Conservation (phyloP, 768 basidiomycete genomes). For the Candolleomyces efflorescens region DNA sequence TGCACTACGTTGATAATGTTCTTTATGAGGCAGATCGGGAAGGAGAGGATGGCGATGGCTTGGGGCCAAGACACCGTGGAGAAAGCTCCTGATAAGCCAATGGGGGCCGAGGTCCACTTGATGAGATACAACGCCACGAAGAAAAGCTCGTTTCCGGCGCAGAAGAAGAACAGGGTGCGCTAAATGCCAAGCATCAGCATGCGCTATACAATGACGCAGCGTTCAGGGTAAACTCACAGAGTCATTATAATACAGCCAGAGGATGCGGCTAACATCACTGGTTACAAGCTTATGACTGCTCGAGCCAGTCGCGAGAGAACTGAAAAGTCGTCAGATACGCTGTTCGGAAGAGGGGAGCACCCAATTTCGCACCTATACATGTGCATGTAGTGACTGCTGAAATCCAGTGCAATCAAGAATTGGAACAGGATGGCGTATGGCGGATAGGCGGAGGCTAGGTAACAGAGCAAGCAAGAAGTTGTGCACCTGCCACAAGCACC, state of each 20-base stretch:
- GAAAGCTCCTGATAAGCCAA: slow-evolving; percentile 40
- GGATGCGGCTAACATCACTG: slow-evolving; percentile 87
- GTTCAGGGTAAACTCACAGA: slow-evolving; percentile 49
- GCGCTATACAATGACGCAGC: neutral
- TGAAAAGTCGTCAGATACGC: slow-evolving; percentile 28
- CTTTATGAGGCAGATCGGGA: slow-evolving; percentile 72
- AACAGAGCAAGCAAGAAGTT: slow-evolving; percentile 91
- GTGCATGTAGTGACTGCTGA: slow-evolving; percentile 98
- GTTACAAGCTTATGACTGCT: slow-evolving; percentile 90
- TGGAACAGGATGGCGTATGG: slow-evolving; percentile 83
- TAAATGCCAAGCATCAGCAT: slow-evolving; percentile 23
- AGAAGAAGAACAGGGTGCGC: slow-evolving; percentile 87
- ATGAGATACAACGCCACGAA: slow-evolving; percentile 93
- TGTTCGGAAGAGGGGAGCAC: neutral
- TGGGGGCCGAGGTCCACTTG: slow-evolving; percentile 74
- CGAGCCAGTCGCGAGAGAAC: slow-evolving; percentile 93
- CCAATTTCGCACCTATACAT: slow-evolving; percentile 82
- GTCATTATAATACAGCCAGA: slow-evolving; percentile 93
- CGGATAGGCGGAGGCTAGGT: slow-evolving; percentile 89
- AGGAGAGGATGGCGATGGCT: slow-evolving; percentile 55
- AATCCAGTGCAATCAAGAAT: slow-evolving; percentile 94
- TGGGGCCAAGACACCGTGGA: slow-evolving; percentile 69
- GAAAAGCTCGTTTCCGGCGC: slow-evolving; percentile 94
- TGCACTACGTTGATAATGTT: slow-evolving; percentile 95
- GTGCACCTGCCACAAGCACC: slow-evolving; percentile 64